Evolutionary conservation across 495 filamentous ascomycete genomes (phyloP).

Genomic region (Astrothelium macrocarpum): DNA sequence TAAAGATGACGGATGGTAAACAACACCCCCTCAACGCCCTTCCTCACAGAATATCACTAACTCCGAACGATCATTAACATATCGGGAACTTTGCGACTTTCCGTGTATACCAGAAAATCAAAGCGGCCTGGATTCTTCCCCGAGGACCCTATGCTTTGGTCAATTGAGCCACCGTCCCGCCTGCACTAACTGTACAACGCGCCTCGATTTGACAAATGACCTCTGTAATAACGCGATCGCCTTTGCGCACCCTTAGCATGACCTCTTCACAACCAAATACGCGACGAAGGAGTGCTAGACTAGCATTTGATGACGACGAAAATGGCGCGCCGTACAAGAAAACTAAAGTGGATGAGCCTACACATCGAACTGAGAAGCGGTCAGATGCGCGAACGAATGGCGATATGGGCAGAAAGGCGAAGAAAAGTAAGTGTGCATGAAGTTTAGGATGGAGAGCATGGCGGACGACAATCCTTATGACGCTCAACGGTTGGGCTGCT

Average conservation of each 20-base stretch:
- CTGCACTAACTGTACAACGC: conserved; percentile 10
- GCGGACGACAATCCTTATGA: background rate
- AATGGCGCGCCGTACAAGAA: conserved; percentile 7
- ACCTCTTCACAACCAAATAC: conserved; percentile 20
- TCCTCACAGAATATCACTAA: background rate
- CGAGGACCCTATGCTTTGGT: background rate
- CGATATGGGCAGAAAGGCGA: background rate
- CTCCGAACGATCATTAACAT: background rate
- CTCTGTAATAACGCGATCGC: conserved; percentile 28
- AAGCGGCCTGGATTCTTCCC: background rate
- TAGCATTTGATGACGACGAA: conserved; percentile 36
- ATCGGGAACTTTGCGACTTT: background rate
- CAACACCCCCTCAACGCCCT: background rate
- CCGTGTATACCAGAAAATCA: background rate
- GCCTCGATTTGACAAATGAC: conserved; percentile 25
- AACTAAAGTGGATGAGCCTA: background rate
- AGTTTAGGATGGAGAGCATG: no score
- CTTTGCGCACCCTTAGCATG: conserved; percentile 29
- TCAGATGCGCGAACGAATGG: background rate
- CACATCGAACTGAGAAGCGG: conserved; percentile 9
- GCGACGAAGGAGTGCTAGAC: conserved; percentile 34
- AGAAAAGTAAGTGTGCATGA: conserved; percentile 2
- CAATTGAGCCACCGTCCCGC: background rate
- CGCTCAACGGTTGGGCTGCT: conserved; percentile 12
- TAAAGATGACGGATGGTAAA: conserved; percentile 2